Conservation (phyloP, 2,329 filamentous ascomycete species). For the Byssochlamys sp. region DNA sequence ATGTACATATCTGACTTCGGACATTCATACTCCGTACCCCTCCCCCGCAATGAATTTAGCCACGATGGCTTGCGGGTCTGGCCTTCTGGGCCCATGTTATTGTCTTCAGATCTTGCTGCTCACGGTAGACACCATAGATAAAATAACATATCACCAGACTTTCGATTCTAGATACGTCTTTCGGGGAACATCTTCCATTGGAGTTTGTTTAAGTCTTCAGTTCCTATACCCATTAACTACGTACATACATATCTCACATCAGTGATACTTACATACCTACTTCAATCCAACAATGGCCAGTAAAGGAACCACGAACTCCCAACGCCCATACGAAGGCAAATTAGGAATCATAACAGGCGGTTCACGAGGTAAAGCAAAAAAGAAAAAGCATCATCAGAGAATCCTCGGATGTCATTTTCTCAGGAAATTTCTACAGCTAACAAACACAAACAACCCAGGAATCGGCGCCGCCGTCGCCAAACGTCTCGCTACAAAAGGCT, state of each 20-base stretch:
- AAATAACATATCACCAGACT: neutral
- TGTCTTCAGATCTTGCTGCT: neutral
- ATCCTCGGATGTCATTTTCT: too few relatives aligned
- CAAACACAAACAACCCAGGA: slow-evolving; percentile 28
- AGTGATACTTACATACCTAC: too few relatives aligned
- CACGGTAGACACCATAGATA: neutral
- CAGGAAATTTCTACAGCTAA: too few relatives aligned
- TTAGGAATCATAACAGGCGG: neutral
- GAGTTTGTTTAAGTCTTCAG: neutral
- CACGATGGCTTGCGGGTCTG: neutral
- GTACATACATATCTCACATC: too few relatives aligned
- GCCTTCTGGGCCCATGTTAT: neutral
- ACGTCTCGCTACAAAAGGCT: slow-evolving; percentile 52
- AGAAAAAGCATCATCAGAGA: neutral
- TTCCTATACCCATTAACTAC: neutral
- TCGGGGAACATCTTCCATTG: neutral
- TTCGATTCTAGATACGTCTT: neutral
- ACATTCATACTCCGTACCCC: neutral
- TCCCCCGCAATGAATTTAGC: neutral
- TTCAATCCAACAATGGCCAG: neutral
- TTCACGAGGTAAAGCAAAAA: neutral
- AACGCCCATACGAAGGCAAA: neutral
- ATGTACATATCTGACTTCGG: neutral
- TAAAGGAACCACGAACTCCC: neutral
- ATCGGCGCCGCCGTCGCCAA: slow-evolving; percentile 52